phyloP scores from a whole-genome alignment of 2,329 filamentous ascomycete species.

The Epichloe glyceriae region DNA sequence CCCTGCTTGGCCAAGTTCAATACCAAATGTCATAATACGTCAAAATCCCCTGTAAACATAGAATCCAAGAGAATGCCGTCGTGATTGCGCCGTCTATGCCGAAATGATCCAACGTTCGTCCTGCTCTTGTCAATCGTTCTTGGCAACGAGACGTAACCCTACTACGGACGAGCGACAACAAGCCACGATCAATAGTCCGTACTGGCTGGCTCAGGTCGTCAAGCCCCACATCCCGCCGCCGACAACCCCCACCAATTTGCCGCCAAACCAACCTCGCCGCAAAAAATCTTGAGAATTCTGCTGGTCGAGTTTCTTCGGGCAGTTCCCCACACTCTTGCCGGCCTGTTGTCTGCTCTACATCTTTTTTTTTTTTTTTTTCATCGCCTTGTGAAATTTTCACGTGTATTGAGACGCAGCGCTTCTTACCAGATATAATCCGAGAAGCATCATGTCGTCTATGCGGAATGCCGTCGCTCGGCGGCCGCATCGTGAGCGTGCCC shows the following conservation, averaged over 20 bases:
- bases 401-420: neutral
- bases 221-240: neutral
- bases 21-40: neutral
- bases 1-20: too few relatives aligned
- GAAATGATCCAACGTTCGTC: too few relatives aligned
- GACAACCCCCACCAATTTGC: neutral
- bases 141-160: too few relatives aligned
- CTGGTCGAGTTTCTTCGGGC: neutral
- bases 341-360: too few relatives aligned
- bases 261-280: slow-evolving; percentile 18
- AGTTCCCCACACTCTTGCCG: too few relatives aligned
- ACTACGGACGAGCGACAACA: too few relatives aligned
- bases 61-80: neutral
- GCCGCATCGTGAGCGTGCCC: slow-evolving; percentile 80
- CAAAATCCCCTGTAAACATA: neutral
- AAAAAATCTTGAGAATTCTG: slow-evolving; percentile 26
- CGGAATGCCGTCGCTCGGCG: slow-evolving; percentile 61
- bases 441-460: slow-evolving; percentile 39
- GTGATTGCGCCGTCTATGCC: too few relatives aligned
- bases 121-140: too few relatives aligned
- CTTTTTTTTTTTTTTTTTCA: too few relatives aligned
- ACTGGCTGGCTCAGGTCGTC: too few relatives aligned
- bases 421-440: neutral
- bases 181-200: too few relatives aligned
- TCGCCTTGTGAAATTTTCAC: too few relatives aligned